phyloP scores from a whole-genome alignment of 1,284 basidiomycete genomes.

The Apiotrichum akiyoshidainum region DNA sequence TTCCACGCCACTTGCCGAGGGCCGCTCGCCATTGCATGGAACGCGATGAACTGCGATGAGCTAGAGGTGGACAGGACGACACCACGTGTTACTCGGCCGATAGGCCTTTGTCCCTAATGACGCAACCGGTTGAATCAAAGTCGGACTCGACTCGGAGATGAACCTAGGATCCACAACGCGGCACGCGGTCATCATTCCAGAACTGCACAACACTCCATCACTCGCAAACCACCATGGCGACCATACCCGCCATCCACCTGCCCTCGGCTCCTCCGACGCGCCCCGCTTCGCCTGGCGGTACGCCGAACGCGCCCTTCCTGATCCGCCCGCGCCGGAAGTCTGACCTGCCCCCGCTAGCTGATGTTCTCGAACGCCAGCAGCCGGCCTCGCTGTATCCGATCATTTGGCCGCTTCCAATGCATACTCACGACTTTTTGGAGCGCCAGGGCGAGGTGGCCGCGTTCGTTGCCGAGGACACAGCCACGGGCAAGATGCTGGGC shows the following conservation, averaged over 20 bases:
- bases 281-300: background rate
- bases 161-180: too few species aligned
- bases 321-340: slow-evolving; percentile 3
- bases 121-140: too few species aligned
- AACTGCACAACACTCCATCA: too few species aligned
- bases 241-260: background rate
- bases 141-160: too few species aligned
- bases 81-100: too few species aligned
- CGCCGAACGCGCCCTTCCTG: background rate
- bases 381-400: slow-evolving; percentile 2
- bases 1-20: too few species aligned
- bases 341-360: background rate
- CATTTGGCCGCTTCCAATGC: slow-evolving; percentile 3
- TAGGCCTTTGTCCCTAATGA: too few species aligned
- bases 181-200: too few species aligned
- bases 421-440: background rate
- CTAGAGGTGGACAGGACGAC: too few species aligned
- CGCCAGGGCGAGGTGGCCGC: slow-evolving; percentile 2
- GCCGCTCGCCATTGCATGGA: too few species aligned
- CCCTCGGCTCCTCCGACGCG: background rate
- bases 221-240: background rate
- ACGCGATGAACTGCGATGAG: too few species aligned
- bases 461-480: slow-evolving; percentile 2
- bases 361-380: slow-evolving; percentile 7
- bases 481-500: background rate